Evolutionary conservation across 805 yeast species (phyloP).

Genomic region (Zygotorulaspora chibaensis): DNA sequence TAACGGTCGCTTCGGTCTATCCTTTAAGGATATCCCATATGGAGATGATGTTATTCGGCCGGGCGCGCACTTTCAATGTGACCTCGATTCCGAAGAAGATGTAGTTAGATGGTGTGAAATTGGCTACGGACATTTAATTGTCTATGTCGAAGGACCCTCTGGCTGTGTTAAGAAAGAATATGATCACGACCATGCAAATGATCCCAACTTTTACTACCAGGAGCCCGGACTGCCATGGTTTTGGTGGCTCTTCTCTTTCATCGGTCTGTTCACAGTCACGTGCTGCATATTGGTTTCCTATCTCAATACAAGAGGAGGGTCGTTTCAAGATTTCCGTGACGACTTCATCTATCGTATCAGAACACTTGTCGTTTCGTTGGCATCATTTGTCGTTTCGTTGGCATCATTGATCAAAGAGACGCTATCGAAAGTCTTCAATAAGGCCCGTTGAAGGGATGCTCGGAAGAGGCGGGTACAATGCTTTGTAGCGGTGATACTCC

Average conservation of each 20-base stretch:
- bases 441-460: slow-evolving; percentile 11
- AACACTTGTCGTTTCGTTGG: slow-evolving; percentile 55
- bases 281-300: slow-evolving; percentile 69
- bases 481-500: slow-evolving; percentile 43
- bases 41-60: not conserved
- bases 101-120: not conserved
- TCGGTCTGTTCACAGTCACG: slow-evolving; percentile 64
- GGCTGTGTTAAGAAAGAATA: slow-evolving; percentile 40
- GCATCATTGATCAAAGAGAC: slow-evolving; percentile 70
- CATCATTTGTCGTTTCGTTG: slow-evolving; percentile 55
- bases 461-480: slow-evolving; percentile 86
- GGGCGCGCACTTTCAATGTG: not conserved
- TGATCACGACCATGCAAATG: slow-evolving; percentile 23
- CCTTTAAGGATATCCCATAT: not conserved
- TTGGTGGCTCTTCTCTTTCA: slow-evolving; percentile 75
- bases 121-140: not conserved
- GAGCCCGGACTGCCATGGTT: slow-evolving; percentile 40
- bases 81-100: not conserved
- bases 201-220: slow-evolving; percentile 29
- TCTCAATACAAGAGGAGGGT: slow-evolving; percentile 63
- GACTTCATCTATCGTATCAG: slow-evolving; percentile 68
- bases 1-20: not conserved
- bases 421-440: slow-evolving; percentile 57
- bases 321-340: slow-evolving; percentile 63
- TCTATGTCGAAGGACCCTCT: slow-evolving; percentile 38